Evolutionary conservation across 2,329 filamentous ascomycete genomes (phyloP).

Genomic region (Sclerotinia borealis): DNA sequence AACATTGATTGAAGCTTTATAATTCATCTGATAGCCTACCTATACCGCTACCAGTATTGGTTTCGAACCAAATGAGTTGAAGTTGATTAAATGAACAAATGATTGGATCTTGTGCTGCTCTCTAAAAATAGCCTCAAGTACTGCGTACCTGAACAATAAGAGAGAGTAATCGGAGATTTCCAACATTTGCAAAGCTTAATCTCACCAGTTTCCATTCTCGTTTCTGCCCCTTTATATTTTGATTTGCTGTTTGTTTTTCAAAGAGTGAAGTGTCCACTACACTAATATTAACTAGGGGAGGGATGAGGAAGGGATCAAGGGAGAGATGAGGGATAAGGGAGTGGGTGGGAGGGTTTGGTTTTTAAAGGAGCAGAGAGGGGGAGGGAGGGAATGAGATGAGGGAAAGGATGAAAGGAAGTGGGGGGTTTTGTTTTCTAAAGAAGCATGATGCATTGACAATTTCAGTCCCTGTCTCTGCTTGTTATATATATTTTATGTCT

Average conservation of each 20-base stretch:
- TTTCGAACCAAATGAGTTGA: not conserved
- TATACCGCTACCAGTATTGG: too few relatives aligned
- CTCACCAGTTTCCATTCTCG: not conserved
- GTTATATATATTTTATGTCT: not conserved
- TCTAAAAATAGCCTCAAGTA: not conserved
- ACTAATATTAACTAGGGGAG: too few relatives aligned
- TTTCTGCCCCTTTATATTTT: not conserved
- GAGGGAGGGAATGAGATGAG: too few relatives aligned
- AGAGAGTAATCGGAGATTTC: not conserved
- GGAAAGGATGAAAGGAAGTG: too few relatives aligned
- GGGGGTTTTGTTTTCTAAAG: too few relatives aligned
- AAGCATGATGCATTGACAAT: too few relatives aligned
- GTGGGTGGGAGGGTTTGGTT: too few relatives aligned
- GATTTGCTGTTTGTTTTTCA: not conserved
- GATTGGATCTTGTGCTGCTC: not conserved
- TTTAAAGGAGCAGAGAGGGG: too few relatives aligned
- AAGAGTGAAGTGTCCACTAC: not conserved
- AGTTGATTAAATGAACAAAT: not conserved
- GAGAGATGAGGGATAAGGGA: too few relatives aligned
- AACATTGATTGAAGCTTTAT: not conserved
- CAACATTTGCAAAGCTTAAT: not conserved
- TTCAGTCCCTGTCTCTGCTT: too few relatives aligned
- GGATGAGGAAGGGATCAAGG: too few relatives aligned
- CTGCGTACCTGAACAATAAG: not conserved
- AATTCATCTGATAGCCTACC: not conserved